phyloP scores from a whole-genome alignment of 352 stramenopile genomes.

The Blastocystis sp. region DNA sequence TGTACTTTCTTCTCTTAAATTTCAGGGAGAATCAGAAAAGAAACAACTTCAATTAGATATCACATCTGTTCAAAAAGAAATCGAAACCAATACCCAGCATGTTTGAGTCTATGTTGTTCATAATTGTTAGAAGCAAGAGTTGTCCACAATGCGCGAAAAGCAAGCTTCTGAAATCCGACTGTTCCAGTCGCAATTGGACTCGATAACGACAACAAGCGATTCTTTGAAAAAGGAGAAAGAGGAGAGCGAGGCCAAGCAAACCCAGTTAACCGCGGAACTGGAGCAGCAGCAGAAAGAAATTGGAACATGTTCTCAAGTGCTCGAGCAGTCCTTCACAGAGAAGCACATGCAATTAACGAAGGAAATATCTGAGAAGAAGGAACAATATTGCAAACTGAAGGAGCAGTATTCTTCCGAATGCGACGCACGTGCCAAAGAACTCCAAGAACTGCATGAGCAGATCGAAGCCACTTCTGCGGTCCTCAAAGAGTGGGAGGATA shows the following conservation, averaged over 20 bases:
- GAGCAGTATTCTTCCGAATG: background rate
- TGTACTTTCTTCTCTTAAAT: background rate
- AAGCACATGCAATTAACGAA: background rate
- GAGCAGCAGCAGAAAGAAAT: background rate
- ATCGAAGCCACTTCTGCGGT: background rate
- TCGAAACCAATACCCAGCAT: background rate
- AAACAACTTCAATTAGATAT: background rate
- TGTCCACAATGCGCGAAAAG: background rate
- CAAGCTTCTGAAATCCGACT: background rate
- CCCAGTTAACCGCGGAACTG: background rate
- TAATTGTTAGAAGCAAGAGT: background rate
- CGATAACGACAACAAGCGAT: background rate
- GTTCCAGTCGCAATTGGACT: background rate
- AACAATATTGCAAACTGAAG: background rate
- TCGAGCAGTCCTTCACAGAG: background rate
- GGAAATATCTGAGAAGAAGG: background rate
- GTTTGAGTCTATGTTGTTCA: background rate
- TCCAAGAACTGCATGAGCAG: background rate
- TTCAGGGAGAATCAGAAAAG: background rate
- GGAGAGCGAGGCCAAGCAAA: background rate
- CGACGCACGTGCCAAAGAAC: background rate
- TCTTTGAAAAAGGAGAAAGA: background rate
- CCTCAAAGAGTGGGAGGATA: background rate
- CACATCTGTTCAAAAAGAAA: background rate
- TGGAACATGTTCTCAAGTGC: background rate